These are phyloP conservation scores for Aspergillus melleus DNA, from an alignment of 2,329 filamentous ascomycete genomes.

Conservation along the genomic window DNA sequence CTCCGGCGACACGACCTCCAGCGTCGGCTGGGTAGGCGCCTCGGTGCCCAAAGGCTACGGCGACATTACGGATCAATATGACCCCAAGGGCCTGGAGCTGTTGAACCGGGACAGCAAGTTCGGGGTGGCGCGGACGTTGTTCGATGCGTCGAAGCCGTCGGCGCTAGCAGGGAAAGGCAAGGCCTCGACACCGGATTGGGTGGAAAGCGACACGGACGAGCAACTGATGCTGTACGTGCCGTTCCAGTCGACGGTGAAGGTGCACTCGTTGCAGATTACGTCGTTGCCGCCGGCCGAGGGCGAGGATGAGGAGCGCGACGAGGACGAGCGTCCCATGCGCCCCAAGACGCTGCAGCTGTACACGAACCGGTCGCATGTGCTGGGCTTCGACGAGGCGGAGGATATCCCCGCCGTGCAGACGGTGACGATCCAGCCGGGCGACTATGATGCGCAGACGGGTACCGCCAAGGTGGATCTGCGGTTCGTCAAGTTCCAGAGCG, in stretches of 20 bases:
- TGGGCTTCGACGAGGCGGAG: constrained; percentile 94
- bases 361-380: constrained; percentile 82
- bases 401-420: constrained; percentile 78
- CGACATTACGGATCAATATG: constrained; percentile 81
- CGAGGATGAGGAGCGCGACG: constrained; percentile 56
- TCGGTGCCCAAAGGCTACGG: constrained; percentile 75
- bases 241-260: constrained; percentile 82
- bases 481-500: constrained; percentile 97
- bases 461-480: constrained; percentile 73
- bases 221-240: constrained; percentile 92
- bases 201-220: constrained; percentile 95
- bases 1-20: constrained; percentile 38
- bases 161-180: constrained; percentile 52
- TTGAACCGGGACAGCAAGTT: constrained; percentile 80
- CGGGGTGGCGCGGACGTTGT: constrained; percentile 71
- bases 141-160: constrained; percentile 68
- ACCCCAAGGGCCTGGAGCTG: constrained; percentile 77
- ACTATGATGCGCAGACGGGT: constrained; percentile 75
- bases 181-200: constrained; percentile 71
- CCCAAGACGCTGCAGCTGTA: constrained; percentile 83
- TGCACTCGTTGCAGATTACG: constrained; percentile 85
- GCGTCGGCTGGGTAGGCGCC: constrained; percentile 67
- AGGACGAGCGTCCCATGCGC: constrained; percentile 75
- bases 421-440: constrained; percentile 69
- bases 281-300: constrained; percentile 63